Conservation (phyloP, 495 filamentous ascomycete species). For the Aspergillus avenaceus region DNA sequence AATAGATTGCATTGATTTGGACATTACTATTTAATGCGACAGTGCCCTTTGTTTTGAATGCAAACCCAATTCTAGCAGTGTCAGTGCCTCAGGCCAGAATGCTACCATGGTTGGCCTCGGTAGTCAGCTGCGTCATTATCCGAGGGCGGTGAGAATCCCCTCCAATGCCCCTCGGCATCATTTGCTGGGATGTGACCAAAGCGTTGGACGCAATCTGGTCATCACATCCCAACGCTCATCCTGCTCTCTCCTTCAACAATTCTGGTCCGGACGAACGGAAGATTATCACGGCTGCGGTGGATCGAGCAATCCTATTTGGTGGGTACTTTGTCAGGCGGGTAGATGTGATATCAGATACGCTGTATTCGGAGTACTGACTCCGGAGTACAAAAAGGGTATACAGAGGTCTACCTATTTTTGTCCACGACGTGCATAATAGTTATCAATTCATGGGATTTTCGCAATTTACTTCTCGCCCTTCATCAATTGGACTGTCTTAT, state of each 20-base stretch:
- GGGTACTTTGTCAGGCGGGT: not conserved
- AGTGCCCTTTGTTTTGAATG: too few relatives aligned
- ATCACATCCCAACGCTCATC: not conserved
- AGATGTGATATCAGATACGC: not conserved
- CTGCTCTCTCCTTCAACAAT: not conserved
- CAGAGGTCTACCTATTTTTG: not conserved
- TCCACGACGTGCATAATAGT: not conserved
- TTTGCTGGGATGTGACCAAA: not conserved
- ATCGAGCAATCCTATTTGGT: not conserved
- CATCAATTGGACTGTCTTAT: too few relatives aligned
- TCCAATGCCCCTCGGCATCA: constrained; percentile 12
- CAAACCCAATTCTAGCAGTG: too few relatives aligned
- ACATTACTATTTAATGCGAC: too few relatives aligned
- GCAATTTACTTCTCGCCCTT: not conserved
- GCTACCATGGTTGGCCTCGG: too few relatives aligned
- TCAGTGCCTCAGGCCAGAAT: too few relatives aligned
- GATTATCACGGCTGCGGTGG: not conserved
- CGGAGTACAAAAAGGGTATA: not conserved
- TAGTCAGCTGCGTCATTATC: not conserved
- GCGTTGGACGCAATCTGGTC: constrained; percentile 1
- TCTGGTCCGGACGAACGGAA: not conserved
- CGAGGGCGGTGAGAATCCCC: constrained; percentile 4
- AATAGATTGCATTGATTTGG: too few relatives aligned
- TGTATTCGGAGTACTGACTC: not conserved
- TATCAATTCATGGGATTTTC: not conserved